These are phyloP conservation scores for Hanseniaspora hatyaiensis DNA, from an alignment of 805 yeast species.

Conservation along the genomic window DNA sequence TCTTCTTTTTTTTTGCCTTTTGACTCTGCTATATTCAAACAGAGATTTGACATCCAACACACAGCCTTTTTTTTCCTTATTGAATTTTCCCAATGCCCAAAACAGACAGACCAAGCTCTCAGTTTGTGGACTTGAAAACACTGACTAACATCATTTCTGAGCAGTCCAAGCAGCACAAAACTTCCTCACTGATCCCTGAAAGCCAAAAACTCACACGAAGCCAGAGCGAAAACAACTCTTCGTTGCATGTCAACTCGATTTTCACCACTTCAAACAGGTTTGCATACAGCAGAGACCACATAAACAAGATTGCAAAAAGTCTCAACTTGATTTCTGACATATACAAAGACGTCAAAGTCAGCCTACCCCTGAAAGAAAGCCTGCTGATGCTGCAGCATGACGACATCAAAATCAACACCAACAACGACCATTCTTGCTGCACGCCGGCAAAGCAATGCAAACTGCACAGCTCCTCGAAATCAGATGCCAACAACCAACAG, in stretches of 20 bases:
- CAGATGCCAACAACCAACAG: too few species aligned
- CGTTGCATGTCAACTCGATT: background rate
- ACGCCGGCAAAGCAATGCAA: constrained; percentile 15
- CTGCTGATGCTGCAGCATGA: constrained; percentile 1
- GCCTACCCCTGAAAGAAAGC: constrained; percentile 6
- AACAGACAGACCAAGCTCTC: too few species aligned
- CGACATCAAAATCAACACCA: background rate
- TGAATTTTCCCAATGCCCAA: too few species aligned
- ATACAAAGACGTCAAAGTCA: constrained; percentile 10
- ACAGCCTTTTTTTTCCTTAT: too few species aligned
- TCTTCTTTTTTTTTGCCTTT: too few species aligned
- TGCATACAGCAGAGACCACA: constrained; percentile 8
- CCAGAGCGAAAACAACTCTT: background rate
- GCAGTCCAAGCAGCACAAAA: background rate
- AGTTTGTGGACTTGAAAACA: constrained; percentile 5
- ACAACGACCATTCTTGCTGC: background rate
- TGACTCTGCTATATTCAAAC: too few species aligned
- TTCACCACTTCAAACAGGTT: background rate
- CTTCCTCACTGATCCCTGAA: background rate
- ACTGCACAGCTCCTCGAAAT: constrained; percentile 17
- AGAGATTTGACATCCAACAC: too few species aligned
- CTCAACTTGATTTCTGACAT: constrained; percentile 2
- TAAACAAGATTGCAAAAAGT: constrained; percentile 4
- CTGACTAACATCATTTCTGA: constrained; percentile 2
- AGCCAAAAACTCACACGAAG: background rate